Percentiles rank a stretch among this genome's conserved stretches.
phyloP scores from a whole-genome alignment of 257 asterid genomes.

The Henckelia pumila region DNA sequence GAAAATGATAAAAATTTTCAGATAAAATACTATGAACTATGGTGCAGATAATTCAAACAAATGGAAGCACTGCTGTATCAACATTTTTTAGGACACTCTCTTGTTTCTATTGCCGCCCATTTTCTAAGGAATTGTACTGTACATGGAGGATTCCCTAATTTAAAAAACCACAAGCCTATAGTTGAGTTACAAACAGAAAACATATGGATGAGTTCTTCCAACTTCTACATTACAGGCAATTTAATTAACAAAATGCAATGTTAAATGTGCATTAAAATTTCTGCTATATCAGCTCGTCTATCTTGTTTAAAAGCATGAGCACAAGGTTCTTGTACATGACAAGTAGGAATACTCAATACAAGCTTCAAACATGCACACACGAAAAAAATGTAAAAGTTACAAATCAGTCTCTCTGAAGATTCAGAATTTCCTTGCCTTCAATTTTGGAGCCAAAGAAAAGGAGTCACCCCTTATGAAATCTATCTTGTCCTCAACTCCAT shows the following conservation, averaged over 20 bases:
- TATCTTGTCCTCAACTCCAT: constrained; percentile 68
- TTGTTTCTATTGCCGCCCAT: background rate
- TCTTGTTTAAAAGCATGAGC: background rate
- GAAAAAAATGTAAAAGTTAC: background rate
- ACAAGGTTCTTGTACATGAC: background rate
- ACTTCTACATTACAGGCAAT: background rate
- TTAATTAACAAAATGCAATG: too few relatives aligned
- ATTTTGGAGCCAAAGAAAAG: constrained; percentile 57
- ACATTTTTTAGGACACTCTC: background rate
- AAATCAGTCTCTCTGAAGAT: background rate
- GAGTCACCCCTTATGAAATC: constrained; percentile 86
- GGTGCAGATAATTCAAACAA: too few relatives aligned
- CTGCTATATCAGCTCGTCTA: background rate
- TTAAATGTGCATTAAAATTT: background rate
- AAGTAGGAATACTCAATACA: background rate
- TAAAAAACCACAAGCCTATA: background rate
- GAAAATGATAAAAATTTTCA: too few relatives aligned
- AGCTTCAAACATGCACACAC: background rate
- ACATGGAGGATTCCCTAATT: background rate
- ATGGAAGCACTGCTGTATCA: background rate
- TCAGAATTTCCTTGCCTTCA: constrained; percentile 52
- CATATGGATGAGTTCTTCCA: background rate
- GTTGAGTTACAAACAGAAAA: too few relatives aligned
- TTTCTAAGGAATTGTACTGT: background rate
- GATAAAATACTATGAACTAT: too few relatives aligned